Evolutionary conservation across 331 rosid genomes (phyloP), one percentile per base, ranked within the genome.

Genomic region (Rosa hybrid): DNA sequence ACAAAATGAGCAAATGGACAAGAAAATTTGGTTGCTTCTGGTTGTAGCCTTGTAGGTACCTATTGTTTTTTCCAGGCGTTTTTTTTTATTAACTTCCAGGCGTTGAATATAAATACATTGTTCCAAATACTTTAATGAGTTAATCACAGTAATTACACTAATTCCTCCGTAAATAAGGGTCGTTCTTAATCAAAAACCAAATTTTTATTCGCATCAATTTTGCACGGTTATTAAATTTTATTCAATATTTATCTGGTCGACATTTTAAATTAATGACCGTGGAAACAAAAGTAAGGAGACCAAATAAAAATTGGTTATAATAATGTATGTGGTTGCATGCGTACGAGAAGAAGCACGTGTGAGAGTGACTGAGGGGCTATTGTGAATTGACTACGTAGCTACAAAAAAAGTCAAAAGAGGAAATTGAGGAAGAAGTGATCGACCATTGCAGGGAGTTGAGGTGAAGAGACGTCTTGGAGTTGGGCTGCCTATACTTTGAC

Each of bases 401-500:
- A 18, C 51, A 0, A 34, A 0, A 13, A 84, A 85, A 78, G 87
- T 83, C 85, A 85, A 87, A 68, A 18, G 69, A 23, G 76, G 74
- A 71, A 80, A 48, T 56, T 56, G 27, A 5, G 77, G 51, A 54
- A 30, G 49, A 53, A 11, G 78, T 75, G 83, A 30, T 1, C 34
- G 34, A 79, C 70, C 12, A 14, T 34, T 34, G 39, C 39, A 2
- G 39, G 39, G 39, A 34, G 39, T 3, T 20, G 4, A n/a, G 75
- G 16, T 2, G 75, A 21, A 13, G 75, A 8, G 0, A 74, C 78
- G 69, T 57, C 8, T 39, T 12, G 17, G 10, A 57, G 68, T 56
- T 57, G 68, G 39, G 68, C 39, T 56, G 68, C 78, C 78, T 7
- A n/a, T 12, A n/a, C 21, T 54, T 39, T 39, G 78, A 74, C 78